These are phyloP conservation scores for Ophiostoma triangulosporum DNA, from an alignment of 2,329 filamentous ascomycete genomes.

Conservation along the genomic window DNA sequence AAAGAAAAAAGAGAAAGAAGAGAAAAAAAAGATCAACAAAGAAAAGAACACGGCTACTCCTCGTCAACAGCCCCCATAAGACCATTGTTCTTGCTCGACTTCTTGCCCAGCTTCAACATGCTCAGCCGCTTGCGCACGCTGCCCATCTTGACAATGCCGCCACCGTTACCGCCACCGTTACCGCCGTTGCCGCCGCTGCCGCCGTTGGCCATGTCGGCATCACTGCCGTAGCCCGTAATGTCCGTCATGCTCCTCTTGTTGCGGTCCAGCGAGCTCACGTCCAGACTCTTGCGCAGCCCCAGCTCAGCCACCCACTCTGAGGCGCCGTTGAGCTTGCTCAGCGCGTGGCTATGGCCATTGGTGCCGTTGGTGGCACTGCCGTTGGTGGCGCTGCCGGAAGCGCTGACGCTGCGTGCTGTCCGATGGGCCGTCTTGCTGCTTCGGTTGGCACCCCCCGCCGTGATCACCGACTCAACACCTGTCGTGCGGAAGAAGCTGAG, in stretches of 20 bases:
- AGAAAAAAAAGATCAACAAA: neutral
- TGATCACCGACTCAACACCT: neutral
- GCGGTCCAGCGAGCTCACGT: constrained; percentile 13
- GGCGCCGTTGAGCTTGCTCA: constrained; percentile 16
- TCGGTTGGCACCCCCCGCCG: neutral
- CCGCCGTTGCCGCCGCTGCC: neutral
- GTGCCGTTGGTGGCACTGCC: constrained; percentile 5
- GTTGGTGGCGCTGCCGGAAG: neutral
- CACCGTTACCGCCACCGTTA: constrained; percentile 7
- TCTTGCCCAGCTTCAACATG: constrained; percentile 61
- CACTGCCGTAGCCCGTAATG: neutral
- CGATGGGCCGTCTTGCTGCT: neutral
- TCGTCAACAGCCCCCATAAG: constrained; percentile 43
- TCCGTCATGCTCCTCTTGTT: constrained; percentile 16
- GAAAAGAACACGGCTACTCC: constrained; percentile 23
- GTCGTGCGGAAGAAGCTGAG: constrained; percentile 30
- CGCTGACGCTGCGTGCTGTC: constrained; percentile 1
- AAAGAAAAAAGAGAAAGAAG: neutral
- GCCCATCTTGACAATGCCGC: constrained; percentile 34
- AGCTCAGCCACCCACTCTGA: constrained; percentile 22
- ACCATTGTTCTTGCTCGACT: constrained; percentile 42
- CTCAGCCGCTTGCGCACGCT: constrained; percentile 69
- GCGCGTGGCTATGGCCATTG: constrained; percentile 13
- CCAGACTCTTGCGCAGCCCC: constrained; percentile 17
- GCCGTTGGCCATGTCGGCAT: constrained; percentile 1